phyloP scores from a whole-genome alignment of 192 early-diverging fungal genomes.

The Dispira parvispora region DNA sequence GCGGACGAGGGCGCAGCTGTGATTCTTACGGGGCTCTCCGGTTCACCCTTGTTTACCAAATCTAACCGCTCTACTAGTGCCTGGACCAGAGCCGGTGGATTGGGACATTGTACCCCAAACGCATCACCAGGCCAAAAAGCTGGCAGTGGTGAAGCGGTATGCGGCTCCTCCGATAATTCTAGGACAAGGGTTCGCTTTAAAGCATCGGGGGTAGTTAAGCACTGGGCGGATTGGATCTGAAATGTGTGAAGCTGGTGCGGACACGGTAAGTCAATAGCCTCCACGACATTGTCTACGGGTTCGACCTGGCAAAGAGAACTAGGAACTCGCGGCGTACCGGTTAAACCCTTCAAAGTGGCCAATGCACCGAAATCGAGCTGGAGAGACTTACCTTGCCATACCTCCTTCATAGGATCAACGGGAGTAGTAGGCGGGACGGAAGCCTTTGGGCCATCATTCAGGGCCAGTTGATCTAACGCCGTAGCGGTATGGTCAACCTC shows the following conservation, averaged over 20 bases:
- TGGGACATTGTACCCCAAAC: conserved; percentile 80
- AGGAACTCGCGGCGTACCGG: conserved; percentile 37
- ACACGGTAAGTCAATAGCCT: conserved; percentile 23
- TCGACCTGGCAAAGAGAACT: conserved; percentile 26
- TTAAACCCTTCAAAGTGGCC: conserved; percentile 29
- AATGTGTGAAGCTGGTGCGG: not conserved
- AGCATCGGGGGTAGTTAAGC: conserved; percentile 43
- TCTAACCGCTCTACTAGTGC: conserved; percentile 41
- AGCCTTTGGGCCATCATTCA: too few species aligned
- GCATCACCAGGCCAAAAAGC: conserved; percentile 59
- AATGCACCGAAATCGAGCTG: conserved; percentile 28
- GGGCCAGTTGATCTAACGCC: too few species aligned
- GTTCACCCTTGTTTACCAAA: conserved; percentile 22
- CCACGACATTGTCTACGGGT: conserved; percentile 23
- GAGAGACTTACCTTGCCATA: not conserved
- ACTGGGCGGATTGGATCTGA: conserved; percentile 19
- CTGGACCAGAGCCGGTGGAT: conserved; percentile 48
- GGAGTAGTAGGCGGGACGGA: conserved; percentile 5
- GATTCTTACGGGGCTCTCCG: conserved; percentile 5
- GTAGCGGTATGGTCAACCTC: not conserved
- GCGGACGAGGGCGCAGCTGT: not conserved
- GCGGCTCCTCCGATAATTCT: conserved; percentile 11
- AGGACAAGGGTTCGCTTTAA: conserved; percentile 46
- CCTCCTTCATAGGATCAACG: not conserved
- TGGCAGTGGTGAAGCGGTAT: conserved; percentile 7